Evolutionary conservation across 495 filamentous ascomycete species (phyloP), one percentile per base, ranked within the genome.

Genomic region (Penicillium subrubescens): DNA sequence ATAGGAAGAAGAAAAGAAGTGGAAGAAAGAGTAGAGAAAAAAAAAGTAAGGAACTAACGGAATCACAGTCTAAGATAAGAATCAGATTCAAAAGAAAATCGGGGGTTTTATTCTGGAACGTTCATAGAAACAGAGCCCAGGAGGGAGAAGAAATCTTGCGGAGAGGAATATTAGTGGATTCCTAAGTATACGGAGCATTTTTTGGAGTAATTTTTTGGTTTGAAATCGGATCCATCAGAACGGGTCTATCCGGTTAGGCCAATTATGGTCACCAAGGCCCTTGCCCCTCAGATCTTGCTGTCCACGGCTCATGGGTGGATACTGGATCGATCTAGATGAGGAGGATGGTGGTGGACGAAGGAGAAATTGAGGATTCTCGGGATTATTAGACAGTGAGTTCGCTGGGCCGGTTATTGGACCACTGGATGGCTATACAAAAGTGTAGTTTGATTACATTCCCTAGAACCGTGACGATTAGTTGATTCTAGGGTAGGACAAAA

Each of bases 231-330:
- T 73, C 69, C 71, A 70, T 72, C 69, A 65, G 60, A 71, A 73
- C 71, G 71, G 71, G 67, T 70, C 71, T 72, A 72, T 74, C 71
- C 70, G 65, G 67, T 64, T 63, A 70, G 56, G 57, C 71, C 71
- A 71, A 73, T 73, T 61, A 63, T 33, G 61, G 25, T n/a, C 41
- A 53, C 31, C 2, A 54, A 34, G 50, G 34, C 54, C 67, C 59
- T 63, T 37, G 66, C 59, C 46, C 63, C 46, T 71, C 55, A 67
- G 71, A 71, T 71, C 69, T 67, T 37, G 37, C 60, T 55, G 59
- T 57, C 68, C 66, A 73, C 61, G 71, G 71, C 56, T 68, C 50
- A 37, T 14, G 10, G 29, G 70, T 69, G 71, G 71, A 59, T 66
- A 67, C 63, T 34, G 57, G 61, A 67, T 73, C 68, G 66, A 71